Percentiles rank a stretch among this genome's conserved stretches.
Evolutionary conservation across 352 stramenopile species (phyloP).

Genomic region (Phytophthora ramorum): DNA sequence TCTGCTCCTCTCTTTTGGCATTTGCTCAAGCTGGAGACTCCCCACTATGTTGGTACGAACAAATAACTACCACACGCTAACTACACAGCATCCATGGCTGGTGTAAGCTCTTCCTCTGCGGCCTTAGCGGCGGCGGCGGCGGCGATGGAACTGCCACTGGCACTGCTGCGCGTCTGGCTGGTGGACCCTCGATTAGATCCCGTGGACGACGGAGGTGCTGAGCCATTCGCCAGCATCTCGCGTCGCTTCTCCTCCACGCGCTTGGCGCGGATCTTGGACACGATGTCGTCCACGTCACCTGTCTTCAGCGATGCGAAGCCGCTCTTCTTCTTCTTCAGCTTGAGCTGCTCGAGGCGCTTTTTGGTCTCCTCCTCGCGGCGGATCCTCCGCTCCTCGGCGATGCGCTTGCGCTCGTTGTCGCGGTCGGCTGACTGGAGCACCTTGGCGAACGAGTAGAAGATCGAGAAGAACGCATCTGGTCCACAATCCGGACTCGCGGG

Average conservation of each 20-base stretch:
- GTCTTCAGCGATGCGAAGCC: constrained; percentile 77
- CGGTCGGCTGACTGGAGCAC: constrained; percentile 80
- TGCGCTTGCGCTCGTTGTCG: constrained; percentile 87
- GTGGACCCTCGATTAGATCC: constrained; percentile 30
- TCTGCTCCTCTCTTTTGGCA: background rate
- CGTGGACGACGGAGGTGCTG: constrained; percentile 28
- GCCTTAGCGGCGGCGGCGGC: constrained; percentile 5
- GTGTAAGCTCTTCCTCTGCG: constrained; percentile 20
- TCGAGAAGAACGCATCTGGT: constrained; percentile 84
- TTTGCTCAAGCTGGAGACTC: constrained; percentile 25
- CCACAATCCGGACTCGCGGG: constrained; percentile 70
- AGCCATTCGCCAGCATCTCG: constrained; percentile 55
- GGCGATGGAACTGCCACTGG: constrained; percentile 9
- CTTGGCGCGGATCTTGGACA: constrained; percentile 85
- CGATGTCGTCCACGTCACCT: constrained; percentile 83
- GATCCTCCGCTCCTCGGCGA: constrained; percentile 78
- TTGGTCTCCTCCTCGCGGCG: constrained; percentile 82
- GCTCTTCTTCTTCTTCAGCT: constrained; percentile 81
- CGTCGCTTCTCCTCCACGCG: constrained; percentile 78
- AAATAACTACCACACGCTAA: constrained; percentile 22
- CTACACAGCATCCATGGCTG: constrained; percentile 44
- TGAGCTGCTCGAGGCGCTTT: constrained; percentile 82
- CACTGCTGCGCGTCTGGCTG: constrained; percentile 19
- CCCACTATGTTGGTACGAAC: constrained; percentile 27
- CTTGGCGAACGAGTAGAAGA: constrained; percentile 89